These are phyloP conservation scores for Colletotrichum kahawae DNA, from an alignment of 2,329 filamentous ascomycete species.

Conservation along the genomic window DNA sequence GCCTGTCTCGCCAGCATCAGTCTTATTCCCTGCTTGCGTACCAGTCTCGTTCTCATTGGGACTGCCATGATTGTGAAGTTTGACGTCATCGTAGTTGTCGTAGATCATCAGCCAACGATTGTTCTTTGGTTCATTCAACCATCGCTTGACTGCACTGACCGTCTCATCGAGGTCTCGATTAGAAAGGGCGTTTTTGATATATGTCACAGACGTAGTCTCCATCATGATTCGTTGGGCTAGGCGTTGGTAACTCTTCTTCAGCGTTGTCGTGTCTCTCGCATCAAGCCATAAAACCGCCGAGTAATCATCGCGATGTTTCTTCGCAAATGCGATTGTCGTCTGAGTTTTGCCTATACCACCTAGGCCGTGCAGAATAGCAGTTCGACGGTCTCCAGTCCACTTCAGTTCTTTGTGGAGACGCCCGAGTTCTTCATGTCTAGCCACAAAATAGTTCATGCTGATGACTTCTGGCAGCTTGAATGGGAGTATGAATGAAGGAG, in stretches of 20 bases:
- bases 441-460: no score
- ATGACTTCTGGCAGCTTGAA: no score
- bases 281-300: conserved; percentile 49
- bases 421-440: no score
- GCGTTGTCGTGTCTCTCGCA: conserved; percentile 36
- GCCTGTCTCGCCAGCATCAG: not conserved
- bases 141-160: conserved; percentile 37
- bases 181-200: conserved; percentile 27
- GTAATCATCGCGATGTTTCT: conserved; percentile 37
- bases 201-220: conserved; percentile 28
- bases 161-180: conserved; percentile 28
- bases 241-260: conserved; percentile 38
- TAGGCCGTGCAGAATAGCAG: conserved; percentile 41
- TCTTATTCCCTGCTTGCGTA: no score
- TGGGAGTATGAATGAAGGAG: no score
- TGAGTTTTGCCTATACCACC: conserved; percentile 52
- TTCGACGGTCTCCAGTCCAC: conserved; percentile 12
- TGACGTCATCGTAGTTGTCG: conserved; percentile 47
- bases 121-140: conserved; percentile 40
- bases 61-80: conserved; percentile 18
- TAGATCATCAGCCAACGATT: conserved; percentile 42
- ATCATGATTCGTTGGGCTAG: conserved; percentile 32
- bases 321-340: conserved; percentile 40
- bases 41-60: not conserved
- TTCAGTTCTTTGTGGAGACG: not conserved